Conservation (phyloP, 495 filamentous ascomycete species). For the Penicillium soppii region DNA sequence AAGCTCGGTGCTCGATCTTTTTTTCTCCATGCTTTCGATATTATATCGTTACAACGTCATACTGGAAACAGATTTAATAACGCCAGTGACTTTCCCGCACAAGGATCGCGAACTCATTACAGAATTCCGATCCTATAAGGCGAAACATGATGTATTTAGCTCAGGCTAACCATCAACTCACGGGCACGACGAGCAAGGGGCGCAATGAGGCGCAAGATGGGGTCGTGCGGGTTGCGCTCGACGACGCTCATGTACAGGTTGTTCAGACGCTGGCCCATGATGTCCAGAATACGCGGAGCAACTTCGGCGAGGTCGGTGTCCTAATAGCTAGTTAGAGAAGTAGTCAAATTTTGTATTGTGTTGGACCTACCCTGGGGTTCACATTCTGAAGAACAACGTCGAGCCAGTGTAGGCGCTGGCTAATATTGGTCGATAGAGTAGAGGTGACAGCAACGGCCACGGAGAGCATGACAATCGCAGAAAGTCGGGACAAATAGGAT, state of each 20-base stretch:
- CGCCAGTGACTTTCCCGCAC: conserved; percentile 1
- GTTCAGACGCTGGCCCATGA: conserved; percentile 70
- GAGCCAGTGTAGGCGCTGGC: conserved; percentile 74
- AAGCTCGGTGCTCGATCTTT: background rate
- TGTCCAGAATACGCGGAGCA: conserved; percentile 60
- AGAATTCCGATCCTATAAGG: background rate
- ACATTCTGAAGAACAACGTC: conserved; percentile 64
- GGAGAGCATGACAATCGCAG: conserved; percentile 76
- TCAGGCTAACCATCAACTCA: conserved; percentile 40
- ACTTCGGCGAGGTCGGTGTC: conserved; percentile 75
- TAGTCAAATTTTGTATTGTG: too few relatives aligned
- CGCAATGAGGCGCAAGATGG: conserved; percentile 62
- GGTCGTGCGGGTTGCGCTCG: conserved; percentile 58
- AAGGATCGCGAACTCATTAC: background rate
- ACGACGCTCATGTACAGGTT: conserved; percentile 67
- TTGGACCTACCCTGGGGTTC: conserved; percentile 41
- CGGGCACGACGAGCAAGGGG: conserved; percentile 53
- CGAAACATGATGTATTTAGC: conserved; percentile 1
- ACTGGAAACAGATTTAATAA: conserved; percentile 13
- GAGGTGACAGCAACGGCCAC: conserved; percentile 78
- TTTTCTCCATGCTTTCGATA: conserved; percentile 8
- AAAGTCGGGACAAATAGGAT: conserved; percentile 62
- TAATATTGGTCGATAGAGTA: conserved; percentile 61
- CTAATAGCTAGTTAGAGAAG: conserved; percentile 35
- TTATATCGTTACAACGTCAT: conserved; percentile 21